Percentiles rank a stretch among this genome's conserved stretches.
Evolutionary conservation across 441 rosid species (phyloP).

Genomic region (Erodium moschatum): DNA sequence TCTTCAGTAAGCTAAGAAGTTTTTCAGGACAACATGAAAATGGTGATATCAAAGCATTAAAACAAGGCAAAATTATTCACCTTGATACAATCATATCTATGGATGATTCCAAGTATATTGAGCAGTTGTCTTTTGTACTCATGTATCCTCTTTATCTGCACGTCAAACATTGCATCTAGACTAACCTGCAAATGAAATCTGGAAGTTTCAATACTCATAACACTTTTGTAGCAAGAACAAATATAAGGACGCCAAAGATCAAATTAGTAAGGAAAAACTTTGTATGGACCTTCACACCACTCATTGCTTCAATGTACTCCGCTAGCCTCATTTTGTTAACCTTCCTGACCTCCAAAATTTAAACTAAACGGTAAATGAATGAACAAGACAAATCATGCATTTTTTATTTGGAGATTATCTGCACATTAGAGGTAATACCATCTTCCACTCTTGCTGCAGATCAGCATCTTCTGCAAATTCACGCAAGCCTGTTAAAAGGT

Average conservation of each 20-base stretch:
- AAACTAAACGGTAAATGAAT: conserved; percentile 4
- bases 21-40: neutral
- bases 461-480: conserved; percentile 32
- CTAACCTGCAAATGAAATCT: conserved; percentile 32
- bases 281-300: conserved; percentile 38
- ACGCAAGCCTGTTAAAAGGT: conserved; percentile 41
- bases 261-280: conserved; percentile 13
- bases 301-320: conserved; percentile 50
- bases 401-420: conserved; percentile 10
- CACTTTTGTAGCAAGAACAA: neutral
- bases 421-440: conserved; percentile 26
- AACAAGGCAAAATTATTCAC: conserved; percentile 11
- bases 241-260: conserved; percentile 8
- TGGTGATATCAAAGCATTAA: neutral
- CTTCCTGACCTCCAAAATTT: conserved; percentile 33
- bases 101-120: conserved; percentile 42
- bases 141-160: conserved; percentile 50
- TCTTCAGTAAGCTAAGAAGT: no score
- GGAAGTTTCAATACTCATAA: conserved; percentile 11
- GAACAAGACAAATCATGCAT: conserved; percentile 9
- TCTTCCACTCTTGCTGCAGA: conserved; percentile 40
- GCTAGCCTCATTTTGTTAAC: conserved; percentile 50
- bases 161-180: conserved; percentile 47
- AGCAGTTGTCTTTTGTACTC: conserved; percentile 54
- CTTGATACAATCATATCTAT: conserved; percentile 48